Evolutionary conservation across 371 early-diverging fungal genomes (phyloP).

Genomic region (Chytridium lagenaria): DNA sequence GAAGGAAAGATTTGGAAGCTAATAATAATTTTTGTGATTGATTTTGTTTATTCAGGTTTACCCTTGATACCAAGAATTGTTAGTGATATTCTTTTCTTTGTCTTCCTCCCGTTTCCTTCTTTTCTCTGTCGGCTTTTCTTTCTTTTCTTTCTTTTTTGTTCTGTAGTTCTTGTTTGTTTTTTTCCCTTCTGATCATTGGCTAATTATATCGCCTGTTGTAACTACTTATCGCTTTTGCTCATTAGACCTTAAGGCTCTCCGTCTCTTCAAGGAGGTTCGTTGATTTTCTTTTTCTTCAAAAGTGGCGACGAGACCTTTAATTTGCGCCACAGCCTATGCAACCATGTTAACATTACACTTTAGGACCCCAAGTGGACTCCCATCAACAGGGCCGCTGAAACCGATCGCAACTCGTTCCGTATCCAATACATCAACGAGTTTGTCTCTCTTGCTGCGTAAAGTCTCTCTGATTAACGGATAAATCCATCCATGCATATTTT

Average conservation of each 20-base stretch:
- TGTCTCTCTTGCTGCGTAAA: no score
- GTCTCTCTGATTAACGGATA: no score
- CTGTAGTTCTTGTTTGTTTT: no score
- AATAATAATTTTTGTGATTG: no score
- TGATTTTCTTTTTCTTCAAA: background rate
- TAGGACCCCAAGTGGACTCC: constrained; percentile 91
- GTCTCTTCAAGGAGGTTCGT: constrained; percentile 84
- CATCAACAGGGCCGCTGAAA: constrained; percentile 68
- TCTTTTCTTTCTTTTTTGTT: background rate
- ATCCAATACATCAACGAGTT: constrained; percentile 1
- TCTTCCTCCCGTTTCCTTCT: background rate
- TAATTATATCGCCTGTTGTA: no score
- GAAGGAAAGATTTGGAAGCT: no score
- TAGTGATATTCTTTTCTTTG: background rate
- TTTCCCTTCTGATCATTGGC: no score
- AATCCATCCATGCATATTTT: no score
- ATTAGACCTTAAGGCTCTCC: constrained; percentile 82
- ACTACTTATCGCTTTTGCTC: no score
- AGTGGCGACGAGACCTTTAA: no score
- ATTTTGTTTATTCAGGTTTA: no score
- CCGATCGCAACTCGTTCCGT: constrained; percentile 30
- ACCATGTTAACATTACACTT: no score
- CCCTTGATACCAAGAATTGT: constrained; percentile 80
- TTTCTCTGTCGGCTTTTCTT: background rate
- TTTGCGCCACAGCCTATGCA: background rate